These are phyloP conservation scores for Cordyceps cateniannulata DNA, from an alignment of 2,329 filamentous ascomycete genomes.

Conservation along the genomic window DNA sequence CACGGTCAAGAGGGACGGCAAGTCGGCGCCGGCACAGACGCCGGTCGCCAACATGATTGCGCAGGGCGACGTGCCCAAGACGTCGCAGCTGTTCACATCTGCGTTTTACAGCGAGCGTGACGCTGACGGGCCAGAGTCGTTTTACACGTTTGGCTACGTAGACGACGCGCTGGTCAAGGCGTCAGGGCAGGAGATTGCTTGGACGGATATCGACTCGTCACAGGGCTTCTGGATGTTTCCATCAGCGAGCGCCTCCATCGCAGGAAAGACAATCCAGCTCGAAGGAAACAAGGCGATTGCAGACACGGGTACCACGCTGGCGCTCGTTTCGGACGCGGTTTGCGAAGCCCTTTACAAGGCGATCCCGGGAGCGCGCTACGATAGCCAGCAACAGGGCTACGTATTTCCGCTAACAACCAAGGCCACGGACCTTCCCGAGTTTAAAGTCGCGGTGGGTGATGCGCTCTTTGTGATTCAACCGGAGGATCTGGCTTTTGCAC, in stretches of 20 bases:
- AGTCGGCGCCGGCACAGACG: slow-evolving; percentile 33
- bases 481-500: slow-evolving; percentile 9
- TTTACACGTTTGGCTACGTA: slow-evolving; percentile 68
- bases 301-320: slow-evolving; percentile 57
- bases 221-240: slow-evolving; percentile 56
- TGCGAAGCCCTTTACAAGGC: slow-evolving; percentile 30
- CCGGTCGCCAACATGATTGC: slow-evolving; percentile 32
- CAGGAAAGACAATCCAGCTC: slow-evolving; percentile 27
- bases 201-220: slow-evolving; percentile 54
- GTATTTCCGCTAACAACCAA: slow-evolving; percentile 35
- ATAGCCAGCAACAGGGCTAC: slow-evolving; percentile 2
- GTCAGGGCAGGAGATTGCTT: slow-evolving; percentile 42
- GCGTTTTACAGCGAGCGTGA: slow-evolving; percentile 48
- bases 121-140: slow-evolving; percentile 12
- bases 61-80: slow-evolving; percentile 14
- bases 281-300: slow-evolving; percentile 37
- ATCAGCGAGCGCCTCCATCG: slow-evolving; percentile 18
- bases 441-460: slow-evolving; percentile 49
- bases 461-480: slow-evolving; percentile 44
- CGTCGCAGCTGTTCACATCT: slow-evolving; percentile 55
- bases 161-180: slow-evolving; percentile 58
- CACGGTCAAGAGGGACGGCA: slow-evolving; percentile 24
- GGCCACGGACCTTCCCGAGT: slow-evolving; percentile 35
- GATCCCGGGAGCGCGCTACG: slow-evolving; percentile 29
- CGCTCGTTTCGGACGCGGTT: slow-evolving; percentile 56